Conservation (phyloP, 2,329 filamentous ascomycete genomes). For the Fusarium continuum region DNA sequence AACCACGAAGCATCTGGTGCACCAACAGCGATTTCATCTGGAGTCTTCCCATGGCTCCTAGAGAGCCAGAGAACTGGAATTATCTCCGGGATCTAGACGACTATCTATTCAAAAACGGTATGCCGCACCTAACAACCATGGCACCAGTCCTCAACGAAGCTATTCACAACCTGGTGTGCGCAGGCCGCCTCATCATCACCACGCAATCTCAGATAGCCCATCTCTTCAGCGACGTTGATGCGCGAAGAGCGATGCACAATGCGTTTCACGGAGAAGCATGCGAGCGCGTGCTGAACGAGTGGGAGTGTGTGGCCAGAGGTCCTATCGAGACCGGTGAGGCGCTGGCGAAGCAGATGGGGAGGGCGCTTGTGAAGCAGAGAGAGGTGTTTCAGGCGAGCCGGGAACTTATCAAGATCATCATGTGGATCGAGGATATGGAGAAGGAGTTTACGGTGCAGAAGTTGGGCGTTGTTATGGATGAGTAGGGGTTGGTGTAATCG, state of each 20-base stretch:
- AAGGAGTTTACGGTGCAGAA: neutral
- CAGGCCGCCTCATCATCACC: conserved; percentile 8
- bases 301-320: conserved; percentile 15
- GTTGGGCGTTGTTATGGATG: neutral
- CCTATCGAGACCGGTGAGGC: conserved; percentile 3
- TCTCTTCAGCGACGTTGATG: neutral
- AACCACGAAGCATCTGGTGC: conserved; percentile 4
- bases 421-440: neutral
- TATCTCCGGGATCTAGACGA: neutral
- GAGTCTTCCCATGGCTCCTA: neutral
- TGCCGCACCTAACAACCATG: neutral
- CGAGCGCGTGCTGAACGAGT: conserved; percentile 26
- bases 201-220: neutral
- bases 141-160: neutral
- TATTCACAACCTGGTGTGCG: conserved; percentile 2
- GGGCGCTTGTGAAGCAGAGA: neutral
- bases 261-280: conserved; percentile 16
- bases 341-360: neutral
- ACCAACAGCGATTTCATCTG: neutral
- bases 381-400: conserved; percentile 12
- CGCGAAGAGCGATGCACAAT: neutral
- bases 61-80: neutral
- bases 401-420: conserved; percentile 1
- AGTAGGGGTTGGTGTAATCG: too few species aligned
- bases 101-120: conserved; percentile 1